Conservation (phyloP, 1,139 yeast genomes). For the Yamadazyma buinensis region DNA sequence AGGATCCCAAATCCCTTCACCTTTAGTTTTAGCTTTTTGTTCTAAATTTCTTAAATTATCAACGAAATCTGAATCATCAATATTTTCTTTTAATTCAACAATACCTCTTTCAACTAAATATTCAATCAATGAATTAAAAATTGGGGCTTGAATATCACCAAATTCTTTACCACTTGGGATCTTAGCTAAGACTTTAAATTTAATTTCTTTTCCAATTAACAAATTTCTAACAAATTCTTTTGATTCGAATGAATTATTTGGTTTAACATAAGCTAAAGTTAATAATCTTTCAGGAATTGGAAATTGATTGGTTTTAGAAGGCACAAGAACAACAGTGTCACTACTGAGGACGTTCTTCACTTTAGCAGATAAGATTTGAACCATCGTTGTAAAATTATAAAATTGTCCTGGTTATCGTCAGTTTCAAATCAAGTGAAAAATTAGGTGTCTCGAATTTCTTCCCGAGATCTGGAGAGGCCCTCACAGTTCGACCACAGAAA, state of each 20-base stretch:
- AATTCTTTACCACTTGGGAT: slow-evolving; percentile 58
- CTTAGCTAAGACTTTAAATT: slow-evolving; percentile 55
- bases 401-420: neutral
- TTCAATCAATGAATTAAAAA: slow-evolving; percentile 57
- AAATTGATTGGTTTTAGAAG: slow-evolving; percentile 41
- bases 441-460: slow-evolving; percentile 1
- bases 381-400: slow-evolving; percentile 1
- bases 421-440: too few species aligned
- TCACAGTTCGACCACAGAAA: too few species aligned
- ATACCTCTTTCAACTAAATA: slow-evolving; percentile 56
- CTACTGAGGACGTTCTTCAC: slow-evolving; percentile 73
- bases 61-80: slow-evolving; percentile 33
- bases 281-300: slow-evolving; percentile 58
- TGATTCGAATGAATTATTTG: slow-evolving; percentile 47
- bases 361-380: slow-evolving; percentile 30
- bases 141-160: slow-evolving; percentile 68
- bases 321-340: slow-evolving; percentile 69
- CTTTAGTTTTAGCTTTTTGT: slow-evolving; percentile 45
- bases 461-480: too few species aligned
- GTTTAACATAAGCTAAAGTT: slow-evolving; percentile 61
- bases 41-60: slow-evolving; percentile 31
- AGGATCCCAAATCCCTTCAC: slow-evolving; percentile 55
- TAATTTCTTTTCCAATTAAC: slow-evolving; percentile 64
- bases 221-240: slow-evolving; percentile 63
- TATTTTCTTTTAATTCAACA: slow-evolving; percentile 61